Evolutionary conservation across 2,329 filamentous ascomycete species (phyloP).

Genomic region (Parascedosporium putredinis): DNA sequence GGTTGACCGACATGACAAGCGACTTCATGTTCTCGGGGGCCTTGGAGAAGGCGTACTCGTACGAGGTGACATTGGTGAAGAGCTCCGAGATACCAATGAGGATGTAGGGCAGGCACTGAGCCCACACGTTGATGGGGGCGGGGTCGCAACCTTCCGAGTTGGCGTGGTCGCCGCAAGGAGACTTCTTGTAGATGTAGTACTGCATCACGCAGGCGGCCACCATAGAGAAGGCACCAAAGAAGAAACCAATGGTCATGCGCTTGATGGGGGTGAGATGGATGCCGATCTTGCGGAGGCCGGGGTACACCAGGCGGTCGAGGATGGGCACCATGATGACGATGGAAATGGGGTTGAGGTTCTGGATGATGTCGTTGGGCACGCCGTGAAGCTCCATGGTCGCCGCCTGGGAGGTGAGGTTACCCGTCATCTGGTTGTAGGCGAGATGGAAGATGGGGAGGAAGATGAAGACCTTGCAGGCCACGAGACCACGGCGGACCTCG

Average conservation of each 20-base stretch:
- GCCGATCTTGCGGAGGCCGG: constrained; percentile 49
- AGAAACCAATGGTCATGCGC: constrained; percentile 62
- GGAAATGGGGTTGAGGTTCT: constrained; percentile 65
- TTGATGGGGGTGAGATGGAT: constrained; percentile 66
- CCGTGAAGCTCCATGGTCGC: constrained; percentile 57
- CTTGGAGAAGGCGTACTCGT: constrained; percentile 70
- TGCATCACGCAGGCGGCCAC: constrained; percentile 46
- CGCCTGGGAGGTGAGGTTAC: constrained; percentile 53
- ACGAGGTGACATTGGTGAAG: constrained; percentile 46
- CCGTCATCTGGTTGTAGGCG: constrained; percentile 49
- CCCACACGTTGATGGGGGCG: constrained; percentile 56
- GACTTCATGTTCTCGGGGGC: constrained; percentile 73
- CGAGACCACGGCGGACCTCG: constrained; percentile 60
- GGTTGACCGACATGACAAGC: constrained; percentile 58
- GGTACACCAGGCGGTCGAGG: constrained; percentile 60
- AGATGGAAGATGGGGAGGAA: constrained; percentile 56
- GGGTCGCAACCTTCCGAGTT: constrained; percentile 38
- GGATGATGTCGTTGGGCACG: constrained; percentile 67
- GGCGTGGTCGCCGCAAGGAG: constrained; percentile 48
- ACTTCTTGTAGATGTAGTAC: constrained; percentile 53
- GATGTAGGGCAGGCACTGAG: constrained; percentile 40
- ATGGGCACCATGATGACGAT: constrained; percentile 68
- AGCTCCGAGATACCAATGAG: constrained; percentile 42
- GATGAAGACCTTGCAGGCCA: constrained; percentile 60
- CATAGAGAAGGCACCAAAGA: constrained; percentile 53